Evolutionary conservation across 169 alveolate species (phyloP), one percentile per base, ranked within the genome.

Genomic region (Plasmodium knowlesi): DNA sequence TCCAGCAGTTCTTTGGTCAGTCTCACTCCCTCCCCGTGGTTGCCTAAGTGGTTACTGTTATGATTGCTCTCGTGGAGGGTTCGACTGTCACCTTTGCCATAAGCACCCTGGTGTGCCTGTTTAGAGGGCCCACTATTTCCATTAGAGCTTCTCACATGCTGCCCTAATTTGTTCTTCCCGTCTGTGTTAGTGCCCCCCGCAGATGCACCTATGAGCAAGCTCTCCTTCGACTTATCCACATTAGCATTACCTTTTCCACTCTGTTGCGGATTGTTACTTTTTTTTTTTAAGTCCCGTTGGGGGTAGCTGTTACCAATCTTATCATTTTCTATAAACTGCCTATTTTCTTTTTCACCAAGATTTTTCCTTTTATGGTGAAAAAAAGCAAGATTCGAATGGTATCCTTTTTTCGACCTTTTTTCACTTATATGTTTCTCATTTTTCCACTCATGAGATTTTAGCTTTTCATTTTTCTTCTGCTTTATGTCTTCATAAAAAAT

Each of bases 1-100:
- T 86, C 86, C 28, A 86, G 71, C 30, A 86, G 41, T 54, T 86
- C 93, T 54, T 86, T 86, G 54, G 93, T 86, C 46, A 86, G 41
- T 43, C 93, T 86, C 16, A 86, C 54, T 41, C 53, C 78, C 22
- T 70, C 76, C 76, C 34, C 92, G 9, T 67, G 71, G 28, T 4
- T 10, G 25, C 53, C 53, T 78, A 28, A n/a, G 22, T n/a, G n/a
- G n/a, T 46, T 19, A 25, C 6, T 80, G 71, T 46, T 80, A 6
- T 16, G 53, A 28, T n/a, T 39, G 9, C 76, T 67, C 41, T 67
- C 30, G 41, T 67, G 76, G 37, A 67, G 76, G 37, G 76, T 12
- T 2, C 74, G 32, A 10, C 5, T 61, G 19, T 61, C 74, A 19
- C 32, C 74, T 61, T 61, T 61, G 4, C 74, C 32, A 25, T 61